Evolutionary conservation across 306 rosid genomes (phyloP).

Genomic region (Crataegus laevigata): DNA sequence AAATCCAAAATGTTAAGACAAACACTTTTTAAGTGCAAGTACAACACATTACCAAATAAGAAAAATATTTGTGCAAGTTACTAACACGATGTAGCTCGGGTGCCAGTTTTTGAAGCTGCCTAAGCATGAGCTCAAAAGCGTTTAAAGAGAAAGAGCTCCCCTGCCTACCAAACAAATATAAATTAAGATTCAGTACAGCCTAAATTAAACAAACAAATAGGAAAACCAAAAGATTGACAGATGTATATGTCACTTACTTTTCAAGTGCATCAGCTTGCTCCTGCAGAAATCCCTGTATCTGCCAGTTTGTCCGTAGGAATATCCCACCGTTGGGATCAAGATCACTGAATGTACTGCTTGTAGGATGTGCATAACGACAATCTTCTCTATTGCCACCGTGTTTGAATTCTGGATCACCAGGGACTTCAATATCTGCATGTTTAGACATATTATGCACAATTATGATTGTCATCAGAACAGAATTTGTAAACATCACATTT

Average conservation of each 20-base stretch:
- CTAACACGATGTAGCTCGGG: slow-evolving; percentile 91
- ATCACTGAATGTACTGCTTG: slow-evolving; percentile 38
- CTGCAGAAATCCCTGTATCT: slow-evolving; percentile 87
- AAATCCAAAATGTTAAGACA: slow-evolving; percentile 7
- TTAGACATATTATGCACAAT: slow-evolving; percentile 10
- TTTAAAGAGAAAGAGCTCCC: slow-evolving; percentile 64
- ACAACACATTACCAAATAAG: not conserved
- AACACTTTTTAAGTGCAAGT: not conserved
- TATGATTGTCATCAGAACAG: slow-evolving; percentile 6
- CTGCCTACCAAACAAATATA: slow-evolving; percentile 43
- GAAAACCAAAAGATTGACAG: not conserved
- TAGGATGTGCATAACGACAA: slow-evolving; percentile 46
- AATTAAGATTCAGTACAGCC: slow-evolving; percentile 16
- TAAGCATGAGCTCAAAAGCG: slow-evolving; percentile 59
- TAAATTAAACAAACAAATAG: not conserved
- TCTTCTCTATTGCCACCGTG: slow-evolving; percentile 42
- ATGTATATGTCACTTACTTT: slow-evolving; percentile 35
- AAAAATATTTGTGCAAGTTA: not conserved
- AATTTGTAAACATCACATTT: slow-evolving; percentile 5
- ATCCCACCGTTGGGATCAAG: slow-evolving; percentile 46
- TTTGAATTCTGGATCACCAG: slow-evolving; percentile 41
- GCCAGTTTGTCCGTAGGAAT: slow-evolving; percentile 81
- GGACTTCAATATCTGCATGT: slow-evolving; percentile 60
- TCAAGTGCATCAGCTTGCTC: slow-evolving; percentile 88
- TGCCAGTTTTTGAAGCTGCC: slow-evolving; percentile 79